Base-by-base conservation (phyloP, 371 early-diverging fungal species). In the Mucor racemosus region DNA sequence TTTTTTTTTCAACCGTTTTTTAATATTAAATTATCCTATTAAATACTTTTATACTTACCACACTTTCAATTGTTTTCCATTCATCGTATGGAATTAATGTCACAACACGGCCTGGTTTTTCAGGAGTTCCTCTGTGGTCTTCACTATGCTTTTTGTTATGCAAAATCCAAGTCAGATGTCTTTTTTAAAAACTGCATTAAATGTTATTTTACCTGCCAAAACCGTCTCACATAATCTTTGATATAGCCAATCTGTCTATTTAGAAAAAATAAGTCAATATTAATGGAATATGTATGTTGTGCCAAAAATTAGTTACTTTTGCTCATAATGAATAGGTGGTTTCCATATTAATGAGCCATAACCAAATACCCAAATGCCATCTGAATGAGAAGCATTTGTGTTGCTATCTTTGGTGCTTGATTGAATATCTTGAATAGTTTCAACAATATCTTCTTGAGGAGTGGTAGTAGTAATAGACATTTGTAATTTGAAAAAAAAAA, bases 331-430 rank as follows among this genome's bases (percentile, higher is more conserved):
- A 64, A 82, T 79, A 4, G 84, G 84, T 33, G 84, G 85, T 84
- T 94, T 93, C 94, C 95, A 95, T 66, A 95, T 90, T 26, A 95
- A 81, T 10, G 91, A 90, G 40, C 96, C 96, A 76, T 95, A 95
- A n/a, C 95, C 96, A 76, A 95, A 95, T 0, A 92, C 87, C 93
- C 94, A 94, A 69, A 93, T 79, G 9, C 79, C 84, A 15, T 74
- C 61, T 42, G 69, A 39, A 21, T 44, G 46, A 9, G 39, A 17
- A 26, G 26, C 3, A 3, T 26, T 26, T 26, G 26, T 26, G 7
- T n/a, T 44, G 14, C 10, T 17, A 14, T 26, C 60, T 9, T 42
- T 60, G n/a, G 1, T 60, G 10, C 34, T n/a, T 7, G 40, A 40
- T 10, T 60, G 60, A 17, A 46, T 44, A 14, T 54, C 55, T 2